Evolutionary conservation across 805 yeast species (phyloP).

Genomic region (Candida endomychidarum): DNA sequence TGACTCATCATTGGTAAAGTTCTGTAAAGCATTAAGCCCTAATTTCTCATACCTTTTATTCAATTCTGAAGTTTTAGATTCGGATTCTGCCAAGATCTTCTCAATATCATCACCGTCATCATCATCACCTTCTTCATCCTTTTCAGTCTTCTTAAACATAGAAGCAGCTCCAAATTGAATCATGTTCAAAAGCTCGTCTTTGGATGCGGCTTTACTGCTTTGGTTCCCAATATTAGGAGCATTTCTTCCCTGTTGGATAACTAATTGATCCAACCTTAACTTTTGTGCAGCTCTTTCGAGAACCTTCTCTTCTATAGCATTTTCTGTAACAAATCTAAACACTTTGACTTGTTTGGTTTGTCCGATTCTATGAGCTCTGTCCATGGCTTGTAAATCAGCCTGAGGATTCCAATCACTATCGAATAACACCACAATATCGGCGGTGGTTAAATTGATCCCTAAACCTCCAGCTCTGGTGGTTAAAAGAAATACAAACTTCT

Average conservation of each 20-base stretch:
- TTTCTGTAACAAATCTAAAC: constrained; percentile 73
- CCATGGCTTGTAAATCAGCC: constrained; percentile 88
- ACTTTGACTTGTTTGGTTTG: constrained; percentile 83
- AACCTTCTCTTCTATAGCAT: constrained; percentile 81
- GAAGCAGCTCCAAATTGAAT: constrained; percentile 81
- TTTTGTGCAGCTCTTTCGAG: constrained; percentile 81
- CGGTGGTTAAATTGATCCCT: constrained; percentile 80
- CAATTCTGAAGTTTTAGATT: constrained; percentile 60
- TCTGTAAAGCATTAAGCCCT: constrained; percentile 76
- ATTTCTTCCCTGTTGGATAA: constrained; percentile 72
- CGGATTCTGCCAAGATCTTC: constrained; percentile 56
- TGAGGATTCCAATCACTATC: constrained; percentile 92
- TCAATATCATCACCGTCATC: constrained; percentile 64
- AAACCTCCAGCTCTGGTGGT: constrained; percentile 91
- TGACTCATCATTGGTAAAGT: constrained; percentile 62
- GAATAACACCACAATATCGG: constrained; percentile 71
- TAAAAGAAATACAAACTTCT: constrained; percentile 69
- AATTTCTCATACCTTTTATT: constrained; percentile 63
- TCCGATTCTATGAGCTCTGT: constrained; percentile 85
- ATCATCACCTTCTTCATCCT: constrained; percentile 30
- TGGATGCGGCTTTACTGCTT: constrained; percentile 45
- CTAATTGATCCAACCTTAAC: constrained; percentile 74
- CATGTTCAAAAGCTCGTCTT: constrained; percentile 76
- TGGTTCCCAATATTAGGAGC: constrained; percentile 33
- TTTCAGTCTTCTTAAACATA: constrained; percentile 42